A percentile compares a stretch with the other conserved stretches of the same genome.
phyloP scores from a whole-genome alignment of 2,329 filamentous ascomycete species.

The Verruconis gallopava region DNA sequence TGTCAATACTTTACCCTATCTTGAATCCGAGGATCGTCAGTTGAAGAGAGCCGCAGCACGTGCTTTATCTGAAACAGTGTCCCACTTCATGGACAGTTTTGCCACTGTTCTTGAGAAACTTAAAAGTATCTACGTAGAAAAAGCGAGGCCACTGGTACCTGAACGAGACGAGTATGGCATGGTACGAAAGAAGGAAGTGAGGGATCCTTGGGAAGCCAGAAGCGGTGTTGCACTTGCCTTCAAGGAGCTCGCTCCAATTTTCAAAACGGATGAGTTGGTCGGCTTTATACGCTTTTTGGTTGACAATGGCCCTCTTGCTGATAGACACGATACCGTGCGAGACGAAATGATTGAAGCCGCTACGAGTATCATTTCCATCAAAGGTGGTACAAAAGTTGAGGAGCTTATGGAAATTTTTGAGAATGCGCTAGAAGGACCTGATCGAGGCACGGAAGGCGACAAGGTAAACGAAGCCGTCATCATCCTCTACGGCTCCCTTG shows the following conservation, averaged over 20 bases:
- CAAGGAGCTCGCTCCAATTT: conserved; percentile 60
- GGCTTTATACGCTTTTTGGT: conserved; percentile 77
- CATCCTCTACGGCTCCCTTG: conserved; percentile 90
- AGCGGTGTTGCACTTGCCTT: conserved; percentile 84
- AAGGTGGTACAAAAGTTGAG: conserved; percentile 74
- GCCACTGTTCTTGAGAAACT: conserved; percentile 50
- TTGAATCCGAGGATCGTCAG: conserved; percentile 67
- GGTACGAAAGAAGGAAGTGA: conserved; percentile 74
- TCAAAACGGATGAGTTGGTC: conserved; percentile 58
- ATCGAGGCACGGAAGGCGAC: conserved; percentile 71
- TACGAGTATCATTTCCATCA: conserved; percentile 63
- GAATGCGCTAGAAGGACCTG: conserved; percentile 69
- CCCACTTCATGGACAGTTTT: conserved; percentile 46
- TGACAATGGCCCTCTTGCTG: conserved; percentile 72
- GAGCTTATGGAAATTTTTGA: conserved; percentile 89
- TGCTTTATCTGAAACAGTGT: conserved; percentile 62
- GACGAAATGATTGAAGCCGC: conserved; percentile 88
- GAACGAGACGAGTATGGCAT: conserved; percentile 90
- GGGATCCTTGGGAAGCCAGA: conserved; percentile 82
- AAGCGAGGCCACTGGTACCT: conserved; percentile 70
- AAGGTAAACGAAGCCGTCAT: conserved; percentile 94
- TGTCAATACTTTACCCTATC: conserved; percentile 58
- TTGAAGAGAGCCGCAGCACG: conserved; percentile 74
- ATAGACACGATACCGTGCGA: conserved; percentile 63
- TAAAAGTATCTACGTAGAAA: conserved; percentile 58